Evolutionary conservation across 805 yeast genomes (phyloP), one percentile per base, ranked within the genome.

Genomic region (Metschnikowia picachoensis): DNA sequence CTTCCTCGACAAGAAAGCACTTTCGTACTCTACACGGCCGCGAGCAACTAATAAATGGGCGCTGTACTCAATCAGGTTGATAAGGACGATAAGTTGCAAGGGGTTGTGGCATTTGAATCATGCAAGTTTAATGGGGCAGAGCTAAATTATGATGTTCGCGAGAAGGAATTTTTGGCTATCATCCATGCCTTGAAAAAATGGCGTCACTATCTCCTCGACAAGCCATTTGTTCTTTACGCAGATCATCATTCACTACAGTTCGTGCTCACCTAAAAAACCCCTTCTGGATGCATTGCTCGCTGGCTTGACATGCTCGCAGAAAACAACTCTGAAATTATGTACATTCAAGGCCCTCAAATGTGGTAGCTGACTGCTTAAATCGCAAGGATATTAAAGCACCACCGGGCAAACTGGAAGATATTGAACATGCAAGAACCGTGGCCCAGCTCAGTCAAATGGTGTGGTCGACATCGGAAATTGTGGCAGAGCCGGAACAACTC

Each of bases 161-260:
- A 46, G 37, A 46, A 41, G 31, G 45, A 46, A 16, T 32, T 46
- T 30, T 36, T 41, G 20, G 41, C 49, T 9, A 37, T 46, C 13
- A 37, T 46, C 25, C 44, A 45, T 27, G 35, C 44, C 15, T 12
- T 45, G 2, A 45, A 39, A 30, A 36, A 45, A 10, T 45, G 41
- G 37, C 39, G 44, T 10, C 32, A 31, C 29, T 27, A 30, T 16
- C 34, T 45, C 10, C 13, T 40, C 14, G 48, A 34, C 12, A 30
- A 31, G 14, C 37, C 12, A 13, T 45, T 45, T 30, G 35, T 37
- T 13, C 36, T 43, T 20, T 16, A 39, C 30, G 37, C 46, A 3
- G 41, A 43, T 28, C 41, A 43, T 16, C 30, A 37, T 10, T 37
- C 41, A 11, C 41, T 37, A 14, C 31, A 37, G 31, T 25, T 33